phyloP scores from a whole-genome alignment of 2,329 filamentous ascomycete genomes.

The Zasmidium cellare region DNA sequence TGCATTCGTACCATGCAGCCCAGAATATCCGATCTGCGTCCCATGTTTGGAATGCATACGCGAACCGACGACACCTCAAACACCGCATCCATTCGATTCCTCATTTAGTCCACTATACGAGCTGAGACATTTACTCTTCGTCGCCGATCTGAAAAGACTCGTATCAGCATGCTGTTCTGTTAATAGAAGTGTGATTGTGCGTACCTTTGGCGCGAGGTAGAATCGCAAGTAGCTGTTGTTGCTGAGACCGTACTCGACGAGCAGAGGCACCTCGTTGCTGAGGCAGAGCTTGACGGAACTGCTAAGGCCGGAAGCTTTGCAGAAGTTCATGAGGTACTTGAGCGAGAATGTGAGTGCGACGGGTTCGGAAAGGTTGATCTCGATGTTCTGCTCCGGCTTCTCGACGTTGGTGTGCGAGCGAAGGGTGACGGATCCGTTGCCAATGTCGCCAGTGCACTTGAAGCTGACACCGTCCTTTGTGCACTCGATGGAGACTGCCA shows the following conservation, averaged over 20 bases:
- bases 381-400: constrained; percentile 80
- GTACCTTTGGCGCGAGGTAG: constrained; percentile 96
- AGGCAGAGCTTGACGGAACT: constrained; percentile 84
- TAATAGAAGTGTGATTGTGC: constrained; percentile 28
- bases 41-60: neutral
- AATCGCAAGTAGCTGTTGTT: constrained; percentile 90
- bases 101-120: neutral
- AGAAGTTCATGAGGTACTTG: constrained; percentile 99
- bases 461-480: constrained; percentile 98
- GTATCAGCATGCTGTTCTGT: neutral
- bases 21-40: neutral
- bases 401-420: constrained; percentile 86
- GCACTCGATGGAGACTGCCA: constrained; percentile 88
- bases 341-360: constrained; percentile 95
- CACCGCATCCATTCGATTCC: neutral
- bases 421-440: constrained; percentile 89
- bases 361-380: constrained; percentile 88
- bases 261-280: constrained; percentile 91
- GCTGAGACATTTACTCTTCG: constrained; percentile 51
- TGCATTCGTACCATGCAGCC: neutral
- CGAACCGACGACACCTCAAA: neutral
- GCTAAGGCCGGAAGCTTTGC: constrained; percentile 90
- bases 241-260: constrained; percentile 84
- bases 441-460: constrained; percentile 88
- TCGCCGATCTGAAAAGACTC: constrained; percentile 63